phyloP scores from a whole-genome alignment of 306 rosid species.

The Canavalia gladiata region DNA sequence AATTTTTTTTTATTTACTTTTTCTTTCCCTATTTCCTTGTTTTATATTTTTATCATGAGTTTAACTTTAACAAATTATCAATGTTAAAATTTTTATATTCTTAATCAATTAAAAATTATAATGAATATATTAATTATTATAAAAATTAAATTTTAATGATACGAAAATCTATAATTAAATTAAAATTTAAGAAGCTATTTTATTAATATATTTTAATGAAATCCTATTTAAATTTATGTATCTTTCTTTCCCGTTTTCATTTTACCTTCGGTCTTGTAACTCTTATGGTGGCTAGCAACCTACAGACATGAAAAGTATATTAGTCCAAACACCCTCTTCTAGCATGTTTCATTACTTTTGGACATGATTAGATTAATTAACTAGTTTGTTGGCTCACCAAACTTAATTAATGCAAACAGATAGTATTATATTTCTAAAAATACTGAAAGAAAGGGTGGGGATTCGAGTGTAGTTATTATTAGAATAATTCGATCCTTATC shows the following conservation, averaged over 20 bases:
- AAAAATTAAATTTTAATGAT: too few relatives aligned
- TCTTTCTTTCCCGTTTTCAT: not conserved
- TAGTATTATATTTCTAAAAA: not conserved
- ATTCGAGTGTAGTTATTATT: constrained; percentile 3
- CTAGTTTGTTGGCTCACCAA: not conserved
- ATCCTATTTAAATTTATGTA: not conserved
- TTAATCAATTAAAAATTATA: too few relatives aligned
- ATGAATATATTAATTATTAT: too few relatives aligned
- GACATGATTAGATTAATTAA: constrained; percentile 14
- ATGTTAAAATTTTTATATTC: too few relatives aligned
- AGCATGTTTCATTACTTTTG: not conserved
- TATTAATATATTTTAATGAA: too few relatives aligned
- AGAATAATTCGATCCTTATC: constrained; percentile 16
- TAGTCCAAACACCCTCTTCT: not conserved
- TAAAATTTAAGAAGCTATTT: too few relatives aligned
- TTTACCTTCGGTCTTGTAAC: not conserved
- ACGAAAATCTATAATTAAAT: too few relatives aligned
- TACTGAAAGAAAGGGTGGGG: not conserved
- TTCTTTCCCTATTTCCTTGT: not conserved
- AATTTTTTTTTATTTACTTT: too few relatives aligned
- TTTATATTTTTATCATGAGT: not conserved
- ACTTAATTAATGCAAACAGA: constrained; percentile 15
- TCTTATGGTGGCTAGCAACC: not conserved
- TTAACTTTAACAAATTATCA: too few relatives aligned
- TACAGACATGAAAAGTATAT: not conserved